Base-by-base conservation (phyloP, 805 yeast species). In the Hemisphaericaspora nanyangensis region DNA sequence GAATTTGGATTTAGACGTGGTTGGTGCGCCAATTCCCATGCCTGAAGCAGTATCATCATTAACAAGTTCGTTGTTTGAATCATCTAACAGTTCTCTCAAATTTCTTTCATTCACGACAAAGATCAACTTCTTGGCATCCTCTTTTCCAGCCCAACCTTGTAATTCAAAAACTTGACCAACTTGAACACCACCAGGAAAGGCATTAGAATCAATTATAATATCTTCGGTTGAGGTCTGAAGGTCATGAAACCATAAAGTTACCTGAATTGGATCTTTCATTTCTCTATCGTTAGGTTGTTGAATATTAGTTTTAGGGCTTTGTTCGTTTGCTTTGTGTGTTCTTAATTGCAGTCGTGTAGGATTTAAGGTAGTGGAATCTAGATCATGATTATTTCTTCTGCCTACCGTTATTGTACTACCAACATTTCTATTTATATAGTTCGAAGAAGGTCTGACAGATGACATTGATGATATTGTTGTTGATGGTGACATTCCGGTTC, bases 151-250 rank as follows among this genome's bases (percentile, higher is more conserved):
- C 20, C 74, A 67, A 22, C 80, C 71, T 45, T 68, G 74, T 31
- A 85, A 51, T 56, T 87, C 95, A 17, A 87, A 90, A 6, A 86
- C 60, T 51, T 84, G 86, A 13, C 95, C 96, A n/a, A 72, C 79
- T 38, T 67, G 65, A 1, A 85, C 76, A 0, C 82, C 85, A 1
- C 82, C 84, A 0, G 86, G 83, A 0, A 86, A 47, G 3, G 77
- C 62, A 0, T 65, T 52, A 15, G 80, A 59, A 52, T 87, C 90
- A 1, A 89, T 52, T 33, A 83, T 56, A 2, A 89, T 85, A 27
- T 76, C 77, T 27, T 79, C 80, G 1, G 64, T 31, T 1, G 80
- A 76, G 0, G 74, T 66, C 17, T 86, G 61, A 4, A 75, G 49
- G 45, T 89, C 96, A 53, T 90, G 97, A 49, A 85, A 73, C 70